phyloP scores from a whole-genome alignment of 352 stramenopile species.

The Synura sp. region DNA sequence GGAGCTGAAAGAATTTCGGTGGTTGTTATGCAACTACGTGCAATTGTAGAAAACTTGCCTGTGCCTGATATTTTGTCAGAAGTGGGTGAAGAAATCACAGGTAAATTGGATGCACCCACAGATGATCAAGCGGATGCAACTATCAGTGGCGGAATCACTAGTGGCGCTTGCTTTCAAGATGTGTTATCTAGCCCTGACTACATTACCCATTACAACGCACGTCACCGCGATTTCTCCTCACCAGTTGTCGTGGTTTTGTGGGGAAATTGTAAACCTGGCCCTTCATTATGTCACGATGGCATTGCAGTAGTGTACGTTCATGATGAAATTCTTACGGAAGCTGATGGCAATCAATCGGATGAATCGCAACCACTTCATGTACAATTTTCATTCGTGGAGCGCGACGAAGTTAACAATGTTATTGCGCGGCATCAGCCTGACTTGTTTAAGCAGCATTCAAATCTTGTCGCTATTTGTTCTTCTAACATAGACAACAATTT shows the following conservation, averaged over 20 bases:
- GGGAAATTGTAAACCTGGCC: constrained; percentile 1
- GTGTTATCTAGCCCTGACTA: neutral
- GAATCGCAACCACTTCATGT: neutral
- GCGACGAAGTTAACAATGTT: neutral
- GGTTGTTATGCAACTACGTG: no score
- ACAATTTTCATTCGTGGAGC: neutral
- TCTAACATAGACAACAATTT: neutral
- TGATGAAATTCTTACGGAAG: neutral
- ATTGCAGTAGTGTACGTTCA: neutral
- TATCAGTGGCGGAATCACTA: no score
- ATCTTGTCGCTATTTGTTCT: neutral
- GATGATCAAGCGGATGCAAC: no score
- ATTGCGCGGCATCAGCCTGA: neutral
- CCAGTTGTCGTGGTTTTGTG: constrained; percentile 11
- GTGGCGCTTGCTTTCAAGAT: no score
- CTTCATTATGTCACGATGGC: constrained; percentile 1
- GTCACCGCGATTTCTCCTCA: neutral
- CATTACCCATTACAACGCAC: neutral
- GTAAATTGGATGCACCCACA: no score
- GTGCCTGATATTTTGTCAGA: no score
- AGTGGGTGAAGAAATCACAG: no score
- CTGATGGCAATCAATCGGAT: neutral
- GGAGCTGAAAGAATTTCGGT: no score
- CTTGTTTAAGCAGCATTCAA: neutral
- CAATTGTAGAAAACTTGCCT: no score